A percentile compares a stretch with the other conserved stretches of the same genome.
These are phyloP conservation scores for Pachysolen tannophilus DNA, from an alignment of 805 yeast species.

Conservation along the genomic window DNA sequence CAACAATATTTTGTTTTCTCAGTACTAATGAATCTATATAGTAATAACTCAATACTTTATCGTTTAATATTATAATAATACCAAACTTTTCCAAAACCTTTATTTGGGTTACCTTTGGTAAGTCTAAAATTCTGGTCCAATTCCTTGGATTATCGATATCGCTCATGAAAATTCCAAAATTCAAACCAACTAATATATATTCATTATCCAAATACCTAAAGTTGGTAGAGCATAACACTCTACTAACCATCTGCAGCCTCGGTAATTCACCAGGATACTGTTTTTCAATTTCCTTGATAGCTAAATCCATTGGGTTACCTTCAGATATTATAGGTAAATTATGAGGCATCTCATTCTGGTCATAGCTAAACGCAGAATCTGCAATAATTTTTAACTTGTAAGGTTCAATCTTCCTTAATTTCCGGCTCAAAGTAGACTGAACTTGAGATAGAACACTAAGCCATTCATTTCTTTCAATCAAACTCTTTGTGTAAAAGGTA, in stretches of 20 bases:
- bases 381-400: slow-evolving; percentile 45
- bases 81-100: slow-evolving; percentile 51
- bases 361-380: slow-evolving; percentile 58
- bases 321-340: slow-evolving; percentile 35
- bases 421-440: slow-evolving; percentile 14
- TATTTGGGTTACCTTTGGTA: slow-evolving; percentile 47
- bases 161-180: slow-evolving; percentile 55
- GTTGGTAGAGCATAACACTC: slow-evolving; percentile 33
- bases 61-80: slow-evolving; percentile 50
- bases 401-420: slow-evolving; percentile 35
- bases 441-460: neutral
- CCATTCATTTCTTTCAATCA: neutral
- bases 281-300: neutral
- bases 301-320: neutral
- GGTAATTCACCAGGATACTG: slow-evolving; percentile 1
- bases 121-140: slow-evolving; percentile 55
- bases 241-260: slow-evolving; percentile 20
- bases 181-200: slow-evolving; percentile 52
- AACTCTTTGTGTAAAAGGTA: slow-evolving; percentile 36
- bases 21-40: slow-evolving; percentile 53
- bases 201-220: slow-evolving; percentile 37
- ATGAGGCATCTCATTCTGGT: slow-evolving; percentile 38
- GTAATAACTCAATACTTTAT: slow-evolving; percentile 51
- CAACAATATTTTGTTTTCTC: slow-evolving; percentile 45
- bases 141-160: slow-evolving; percentile 27